Conservation (phyloP, 1,139 yeast species). For the Chernovozyma aurita region DNA sequence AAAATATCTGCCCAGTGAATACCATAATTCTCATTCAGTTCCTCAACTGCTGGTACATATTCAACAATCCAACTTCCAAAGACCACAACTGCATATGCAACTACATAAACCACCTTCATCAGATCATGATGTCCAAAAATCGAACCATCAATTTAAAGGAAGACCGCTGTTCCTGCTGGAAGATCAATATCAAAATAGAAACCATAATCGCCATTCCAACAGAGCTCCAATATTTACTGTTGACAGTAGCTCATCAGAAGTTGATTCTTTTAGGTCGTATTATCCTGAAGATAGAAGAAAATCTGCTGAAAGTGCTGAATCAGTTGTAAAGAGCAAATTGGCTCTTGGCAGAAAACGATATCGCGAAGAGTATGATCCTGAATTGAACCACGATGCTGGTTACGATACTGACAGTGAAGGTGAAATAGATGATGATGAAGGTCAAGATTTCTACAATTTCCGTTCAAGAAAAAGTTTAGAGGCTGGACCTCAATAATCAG, state of each 20-base stretch:
- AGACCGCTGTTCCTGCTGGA: background rate
- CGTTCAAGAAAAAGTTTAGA: too few species aligned
- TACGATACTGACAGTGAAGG: conserved; percentile 7
- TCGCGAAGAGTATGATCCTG: conserved; percentile 7
- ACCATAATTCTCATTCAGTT: background rate
- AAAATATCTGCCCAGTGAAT: background rate
- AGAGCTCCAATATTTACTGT: conserved; percentile 1
- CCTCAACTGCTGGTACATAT: background rate
- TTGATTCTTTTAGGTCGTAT: conserved; percentile 1
- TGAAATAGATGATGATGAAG: conserved; percentile 4
- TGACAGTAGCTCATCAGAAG: conserved; percentile 1
- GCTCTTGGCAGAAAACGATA: conserved; percentile 4
- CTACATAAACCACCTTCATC: background rate
- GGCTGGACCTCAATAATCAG: too few species aligned
- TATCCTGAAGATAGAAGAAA: background rate
- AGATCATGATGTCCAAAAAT: background rate
- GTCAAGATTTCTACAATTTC: conserved; percentile 4
- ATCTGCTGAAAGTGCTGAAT: background rate
- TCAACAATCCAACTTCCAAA: background rate
- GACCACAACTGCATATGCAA: background rate
- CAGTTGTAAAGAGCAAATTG: conserved; percentile 3
- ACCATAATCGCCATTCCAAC: background rate
- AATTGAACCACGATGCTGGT: conserved; percentile 4
- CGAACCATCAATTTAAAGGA: background rate
- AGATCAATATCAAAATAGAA: background rate